Evolutionary conservation across 2,329 filamentous ascomycete species (phyloP), one percentile per base, ranked within the genome.

Genomic region (Beauveria sp.): DNA sequence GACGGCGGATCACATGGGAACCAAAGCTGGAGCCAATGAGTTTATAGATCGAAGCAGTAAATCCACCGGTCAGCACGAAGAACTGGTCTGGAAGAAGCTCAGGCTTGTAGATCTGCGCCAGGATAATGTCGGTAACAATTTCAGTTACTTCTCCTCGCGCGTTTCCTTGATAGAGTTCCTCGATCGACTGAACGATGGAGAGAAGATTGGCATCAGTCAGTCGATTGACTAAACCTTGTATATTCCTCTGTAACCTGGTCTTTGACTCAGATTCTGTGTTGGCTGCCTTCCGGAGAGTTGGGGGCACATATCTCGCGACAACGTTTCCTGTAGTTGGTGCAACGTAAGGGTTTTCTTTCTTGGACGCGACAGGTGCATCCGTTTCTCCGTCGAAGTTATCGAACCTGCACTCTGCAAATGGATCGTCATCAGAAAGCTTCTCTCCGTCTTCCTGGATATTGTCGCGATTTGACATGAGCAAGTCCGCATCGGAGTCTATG

Each of bases 191-290:
- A 3, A 97, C 77, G 58, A 97, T 96, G 2, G 90, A 89, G 6
- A 96, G 74, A 64, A 99, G 80, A 67, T 94, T 97, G 43, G 91
- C 86, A 70, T 97, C 93, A 0, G 94, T 97, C 37, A 99, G 80
- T 70, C 93, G 88, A 73, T 99, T 99, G 70, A 99, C 82, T 20
- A 94, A 81, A 70, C 94, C 93, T 71, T 97, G 92, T 0, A 91
- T 80, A 69, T 96, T 91, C 64, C 91, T 85, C 62, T 86, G 86
- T 55, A 99, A 77, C 44, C 89, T 86, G 14, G 80, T 79, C 53
- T 89, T 78, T 47, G 82, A 78, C 71, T 96, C 89, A 1, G 83
- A 80, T 64, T 90, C 86, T 0, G 85, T 84, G 1, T 82, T 79
- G 3, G 83, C 75, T 40, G 81, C 77, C 66, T 82, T 86, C 52